These are phyloP conservation scores for Globisporangium acanthophoron DNA, from an alignment of 352 stramenopile species.

Conservation along the genomic window DNA sequence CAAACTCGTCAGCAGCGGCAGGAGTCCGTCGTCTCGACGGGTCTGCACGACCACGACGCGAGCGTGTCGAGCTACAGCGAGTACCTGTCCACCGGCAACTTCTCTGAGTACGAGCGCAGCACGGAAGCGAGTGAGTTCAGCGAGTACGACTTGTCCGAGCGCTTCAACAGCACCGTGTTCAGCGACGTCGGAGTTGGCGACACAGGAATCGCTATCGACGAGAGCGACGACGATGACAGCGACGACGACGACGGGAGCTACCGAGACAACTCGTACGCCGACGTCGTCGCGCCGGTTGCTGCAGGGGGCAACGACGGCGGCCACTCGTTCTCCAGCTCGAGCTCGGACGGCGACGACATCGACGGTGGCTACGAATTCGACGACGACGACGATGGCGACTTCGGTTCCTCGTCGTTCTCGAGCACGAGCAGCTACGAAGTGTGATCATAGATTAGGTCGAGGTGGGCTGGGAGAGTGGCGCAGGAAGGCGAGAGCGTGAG, in stretches of 20 bases:
- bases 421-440: slow-evolving; percentile 2
- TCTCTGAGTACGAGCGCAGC: slow-evolving; percentile 13
- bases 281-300: neutral
- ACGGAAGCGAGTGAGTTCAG: slow-evolving; percentile 18
- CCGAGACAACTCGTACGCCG: neutral
- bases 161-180: slow-evolving; percentile 35
- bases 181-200: slow-evolving; percentile 13
- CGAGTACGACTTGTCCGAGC: neutral
- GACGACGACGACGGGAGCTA: slow-evolving; percentile 1
- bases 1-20: neutral
- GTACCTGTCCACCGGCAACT: slow-evolving; percentile 5
- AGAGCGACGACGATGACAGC: slow-evolving; percentile 12
- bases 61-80: slow-evolving; percentile 11
- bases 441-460: neutral
- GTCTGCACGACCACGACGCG: slow-evolving; percentile 9
- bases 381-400: neutral
- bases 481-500: neutral
- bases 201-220: neutral
- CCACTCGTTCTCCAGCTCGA: neutral
- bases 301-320: neutral
- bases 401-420: neutral
- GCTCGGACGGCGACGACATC: slow-evolving; percentile 1
- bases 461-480: neutral
- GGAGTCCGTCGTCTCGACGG: slow-evolving; percentile 6
- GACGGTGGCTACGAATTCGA: neutral